phyloP scores from a whole-genome alignment of 2,329 filamentous ascomycete genomes.

The Neonectria punicea region DNA sequence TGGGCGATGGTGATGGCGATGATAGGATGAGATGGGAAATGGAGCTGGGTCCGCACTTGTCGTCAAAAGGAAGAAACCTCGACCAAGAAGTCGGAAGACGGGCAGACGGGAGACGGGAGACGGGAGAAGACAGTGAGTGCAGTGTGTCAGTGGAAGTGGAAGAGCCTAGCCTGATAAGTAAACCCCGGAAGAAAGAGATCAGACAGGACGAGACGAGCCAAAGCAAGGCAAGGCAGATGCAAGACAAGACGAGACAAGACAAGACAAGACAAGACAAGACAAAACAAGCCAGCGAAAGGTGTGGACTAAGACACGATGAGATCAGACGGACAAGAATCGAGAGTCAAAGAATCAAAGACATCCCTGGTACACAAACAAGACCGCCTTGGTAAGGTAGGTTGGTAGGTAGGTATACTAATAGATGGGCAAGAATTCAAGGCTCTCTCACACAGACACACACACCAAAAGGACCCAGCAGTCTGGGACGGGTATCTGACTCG shows the following conservation, averaged over 20 bases:
- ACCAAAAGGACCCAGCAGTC: constrained; percentile 41
- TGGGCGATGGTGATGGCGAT: not conserved
- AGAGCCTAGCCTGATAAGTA: not conserved
- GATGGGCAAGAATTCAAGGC: not conserved
- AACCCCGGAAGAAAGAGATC: not conserved
- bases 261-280: constrained; percentile 5
- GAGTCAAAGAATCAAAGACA: not conserved
- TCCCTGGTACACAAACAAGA: no score
- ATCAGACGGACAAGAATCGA: no score
- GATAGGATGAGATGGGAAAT: not conserved
- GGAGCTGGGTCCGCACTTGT: not conserved
- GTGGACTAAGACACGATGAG: no score
- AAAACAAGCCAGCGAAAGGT: not conserved
- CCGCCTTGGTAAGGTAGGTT: no score
- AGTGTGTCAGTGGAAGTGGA: not conserved
- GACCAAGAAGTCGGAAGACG: not conserved
- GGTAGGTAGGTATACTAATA: no score
- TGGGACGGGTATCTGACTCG: constrained; percentile 46
- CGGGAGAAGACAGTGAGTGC: no score
- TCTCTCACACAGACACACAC: not conserved
- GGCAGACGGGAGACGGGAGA: not conserved
- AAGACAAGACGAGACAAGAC: not conserved
- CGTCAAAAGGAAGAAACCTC: not conserved
- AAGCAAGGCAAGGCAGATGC: not conserved
- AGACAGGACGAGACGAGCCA: not conserved